Percentiles rank a stretch among this genome's conserved stretches.
Evolutionary conservation across 345 rosid genomes (phyloP).

Genomic region (Aquilaria malaccensis): DNA sequence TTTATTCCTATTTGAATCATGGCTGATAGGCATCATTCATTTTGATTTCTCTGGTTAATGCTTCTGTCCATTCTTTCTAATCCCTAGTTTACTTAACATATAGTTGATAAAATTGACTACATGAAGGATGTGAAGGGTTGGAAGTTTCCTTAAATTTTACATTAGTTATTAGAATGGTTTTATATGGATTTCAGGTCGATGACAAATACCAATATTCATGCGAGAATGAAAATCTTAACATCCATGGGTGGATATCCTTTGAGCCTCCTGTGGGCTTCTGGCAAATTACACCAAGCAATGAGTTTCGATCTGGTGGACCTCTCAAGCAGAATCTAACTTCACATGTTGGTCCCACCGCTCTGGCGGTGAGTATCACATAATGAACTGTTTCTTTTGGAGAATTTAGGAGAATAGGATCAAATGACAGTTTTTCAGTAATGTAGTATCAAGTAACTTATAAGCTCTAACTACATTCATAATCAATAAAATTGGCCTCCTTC

Average conservation of each 20-base stretch:
- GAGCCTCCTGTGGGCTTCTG: slow-evolving; percentile 89
- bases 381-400: neutral
- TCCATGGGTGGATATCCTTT: slow-evolving; percentile 92
- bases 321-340: slow-evolving; percentile 88
- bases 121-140: neutral
- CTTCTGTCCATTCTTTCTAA: neutral
- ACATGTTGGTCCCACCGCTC: slow-evolving; percentile 90
- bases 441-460: neutral
- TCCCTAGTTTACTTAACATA: neutral
- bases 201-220: slow-evolving; percentile 94
- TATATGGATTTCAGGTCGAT: slow-evolving; percentile 57
- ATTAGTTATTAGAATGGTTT: slow-evolving; percentile 5
- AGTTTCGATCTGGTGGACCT: slow-evolving; percentile 93
- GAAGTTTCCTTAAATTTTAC: slow-evolving; percentile 1
- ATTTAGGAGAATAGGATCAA: neutral
- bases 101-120: too few species aligned
- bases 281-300: slow-evolving; percentile 93
- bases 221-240: slow-evolving; percentile 67
- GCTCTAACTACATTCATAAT: slow-evolving; percentile 8
- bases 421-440: neutral
- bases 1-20: neutral
- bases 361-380: slow-evolving; percentile 55
- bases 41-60: neutral
- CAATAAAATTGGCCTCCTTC: slow-evolving; percentile 17
- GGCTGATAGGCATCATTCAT: slow-evolving; percentile 7